A percentile compares a stretch with the other conserved stretches of the same genome.
phyloP scores from a whole-genome alignment of 2,329 filamentous ascomycete species.

The Hypocrella siamensis region DNA sequence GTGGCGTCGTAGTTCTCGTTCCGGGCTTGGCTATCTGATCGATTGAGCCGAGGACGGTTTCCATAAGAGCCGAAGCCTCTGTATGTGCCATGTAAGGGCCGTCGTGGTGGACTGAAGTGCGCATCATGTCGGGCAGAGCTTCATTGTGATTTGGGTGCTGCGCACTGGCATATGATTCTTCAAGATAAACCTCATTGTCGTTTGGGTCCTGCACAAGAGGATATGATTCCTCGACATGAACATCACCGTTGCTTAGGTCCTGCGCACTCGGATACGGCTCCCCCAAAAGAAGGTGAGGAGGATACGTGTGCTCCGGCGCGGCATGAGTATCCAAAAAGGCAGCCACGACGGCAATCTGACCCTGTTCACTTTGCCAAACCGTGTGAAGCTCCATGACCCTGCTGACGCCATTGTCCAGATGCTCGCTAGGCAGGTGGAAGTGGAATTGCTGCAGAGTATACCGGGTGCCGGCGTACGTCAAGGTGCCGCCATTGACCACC shows the following conservation, averaged over 20 bases:
- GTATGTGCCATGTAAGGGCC: no score
- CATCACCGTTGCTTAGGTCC: no score
- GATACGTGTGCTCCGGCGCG: no score
- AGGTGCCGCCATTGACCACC: slow-evolving; percentile 26
- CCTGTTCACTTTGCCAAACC: slow-evolving; percentile 9
- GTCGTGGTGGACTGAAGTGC: no score
- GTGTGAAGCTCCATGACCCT: slow-evolving; percentile 15
- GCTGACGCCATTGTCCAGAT: slow-evolving; percentile 26
- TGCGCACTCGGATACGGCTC: not conserved
- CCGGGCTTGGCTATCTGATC: slow-evolving; percentile 22
- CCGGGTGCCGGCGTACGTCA: slow-evolving; percentile 20
- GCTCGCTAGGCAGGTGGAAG: slow-evolving; percentile 45
- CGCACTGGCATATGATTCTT: not conserved
- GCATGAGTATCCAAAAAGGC: not conserved
- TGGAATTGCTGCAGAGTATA: slow-evolving; percentile 39
- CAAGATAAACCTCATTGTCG: no score
- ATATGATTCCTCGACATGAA: not conserved
- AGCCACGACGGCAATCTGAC: slow-evolving; percentile 8
- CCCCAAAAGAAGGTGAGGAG: not conserved
- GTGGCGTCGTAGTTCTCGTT: slow-evolving; percentile 15
- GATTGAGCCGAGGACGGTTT: slow-evolving; percentile 15
- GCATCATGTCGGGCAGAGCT: no score
- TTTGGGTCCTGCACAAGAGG: not conserved
- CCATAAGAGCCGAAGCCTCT: not conserved
- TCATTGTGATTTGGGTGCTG: no score